These are phyloP conservation scores for Neonectria hederae DNA, from an alignment of 2,329 filamentous ascomycete genomes.

Conservation along the genomic window DNA sequence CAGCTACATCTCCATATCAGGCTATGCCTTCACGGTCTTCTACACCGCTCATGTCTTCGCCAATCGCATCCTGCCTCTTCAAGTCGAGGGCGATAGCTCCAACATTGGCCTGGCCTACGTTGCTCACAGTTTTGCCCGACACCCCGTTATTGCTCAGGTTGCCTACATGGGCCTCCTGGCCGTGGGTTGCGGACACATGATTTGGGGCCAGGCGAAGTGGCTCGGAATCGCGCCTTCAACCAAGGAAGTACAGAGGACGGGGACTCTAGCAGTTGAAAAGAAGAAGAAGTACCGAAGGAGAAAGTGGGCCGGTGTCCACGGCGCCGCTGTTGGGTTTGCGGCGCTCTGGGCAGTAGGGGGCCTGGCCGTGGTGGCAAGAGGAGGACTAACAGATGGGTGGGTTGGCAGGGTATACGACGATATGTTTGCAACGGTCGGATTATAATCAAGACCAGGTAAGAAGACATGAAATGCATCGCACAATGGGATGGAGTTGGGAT, in stretches of 20 bases:
- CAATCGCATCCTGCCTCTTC: conserved; percentile 79
- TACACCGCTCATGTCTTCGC: conserved; percentile 77
- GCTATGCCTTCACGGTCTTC: conserved; percentile 74
- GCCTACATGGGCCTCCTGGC: conserved; percentile 76
- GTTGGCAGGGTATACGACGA: conserved; percentile 82
- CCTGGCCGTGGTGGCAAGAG: conserved; percentile 78
- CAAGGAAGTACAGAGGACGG: conserved; percentile 56
- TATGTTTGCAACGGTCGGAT: conserved; percentile 54
- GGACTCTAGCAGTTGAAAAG: conserved; percentile 57
- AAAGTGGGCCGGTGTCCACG: conserved; percentile 78
- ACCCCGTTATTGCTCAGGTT: conserved; percentile 71
- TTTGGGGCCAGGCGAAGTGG: conserved; percentile 89
- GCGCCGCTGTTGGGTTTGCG: conserved; percentile 64
- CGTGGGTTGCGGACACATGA: conserved; percentile 78
- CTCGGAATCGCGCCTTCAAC: conserved; percentile 70
- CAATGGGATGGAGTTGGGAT: conserved; percentile 36
- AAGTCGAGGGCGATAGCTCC: conserved; percentile 84
- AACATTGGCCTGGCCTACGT: conserved; percentile 86
- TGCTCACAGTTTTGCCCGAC: conserved; percentile 82
- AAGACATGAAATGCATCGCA: conserved; percentile 15
- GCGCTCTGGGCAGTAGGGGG: conserved; percentile 84
- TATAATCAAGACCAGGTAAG: conserved; percentile 33
- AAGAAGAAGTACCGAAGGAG: conserved; percentile 65
- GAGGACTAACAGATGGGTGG: conserved; percentile 78
- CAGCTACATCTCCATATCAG: conserved; percentile 75